Base-by-base conservation (phyloP, 2,329 filamentous ascomycete species). In the Penicillium sp. region DNA sequence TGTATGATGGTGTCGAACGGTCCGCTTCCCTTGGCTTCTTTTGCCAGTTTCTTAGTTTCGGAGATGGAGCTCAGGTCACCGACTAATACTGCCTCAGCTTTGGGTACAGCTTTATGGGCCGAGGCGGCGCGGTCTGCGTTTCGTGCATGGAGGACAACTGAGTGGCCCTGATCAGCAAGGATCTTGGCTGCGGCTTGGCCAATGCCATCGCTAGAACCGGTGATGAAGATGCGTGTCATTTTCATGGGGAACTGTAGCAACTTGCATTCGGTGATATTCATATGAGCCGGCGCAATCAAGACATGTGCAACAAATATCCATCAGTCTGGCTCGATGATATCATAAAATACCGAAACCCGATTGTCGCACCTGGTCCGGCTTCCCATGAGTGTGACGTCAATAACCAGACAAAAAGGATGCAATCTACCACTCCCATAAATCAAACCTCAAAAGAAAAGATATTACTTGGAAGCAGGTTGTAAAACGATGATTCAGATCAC, bases 161-260 rank as follows among this genome's bases (percentile, higher is more conserved):
- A 72, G 68, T 87, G 83, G 45, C 84, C 83, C 52, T 78, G 76
- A 4, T 78, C 71, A 48, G 79, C 63, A 27, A 86, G 79, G 7
- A 75, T 72, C 57, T 79, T 75, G 37, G 84, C 84, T 1, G 82
- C 78, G 1, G 78, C 72, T 24, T 76, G 77, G 54, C 84, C 84
- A 33, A 86, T 77, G 57, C 83, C 84, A 65, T 86, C 84, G 13
- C 80, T 79, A 22, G 82, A 84, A 46, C 84, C 83, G 9, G 84
- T 86, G 57, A 87, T 84, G 57, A 71, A 69, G 14, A 82, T 79
- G 31, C 63, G 63, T 11, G 58, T 52, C 63, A 64, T 62, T 26
- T 46, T 56, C 48, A 50, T 50, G 33, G 7, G 19, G 7, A 21
- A 16, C 19, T 10, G n/a, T 8, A 3, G 9, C 10, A 39, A 39